phyloP scores from a whole-genome alignment of 805 yeast genomes.

The Ogataea populi-albae region DNA sequence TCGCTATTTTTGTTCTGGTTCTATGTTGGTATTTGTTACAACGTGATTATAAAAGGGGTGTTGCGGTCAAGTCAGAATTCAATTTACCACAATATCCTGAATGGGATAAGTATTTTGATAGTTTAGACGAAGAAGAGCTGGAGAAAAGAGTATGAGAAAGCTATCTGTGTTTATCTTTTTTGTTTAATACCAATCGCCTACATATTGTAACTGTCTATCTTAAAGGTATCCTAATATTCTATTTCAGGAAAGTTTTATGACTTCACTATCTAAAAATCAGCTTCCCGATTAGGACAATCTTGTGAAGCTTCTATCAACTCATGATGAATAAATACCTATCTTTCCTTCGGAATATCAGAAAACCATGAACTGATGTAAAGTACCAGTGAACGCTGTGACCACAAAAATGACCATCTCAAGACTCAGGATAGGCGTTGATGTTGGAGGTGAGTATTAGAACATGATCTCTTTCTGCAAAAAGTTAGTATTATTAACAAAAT shows the following conservation, averaged over 20 bases:
- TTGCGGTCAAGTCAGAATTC: conserved; percentile 5
- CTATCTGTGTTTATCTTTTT: no score
- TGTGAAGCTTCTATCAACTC: no score
- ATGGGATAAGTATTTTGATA: conserved; percentile 6
- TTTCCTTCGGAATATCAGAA: no score
- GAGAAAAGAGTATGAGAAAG: background rate
- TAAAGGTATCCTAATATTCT: no score
- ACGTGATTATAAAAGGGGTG: conserved; percentile 6
- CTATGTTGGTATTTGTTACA: conserved; percentile 8
- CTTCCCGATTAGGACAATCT: conserved; percentile 6
- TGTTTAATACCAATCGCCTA: no score
- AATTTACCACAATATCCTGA: conserved; percentile 9
- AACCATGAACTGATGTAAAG: no score
- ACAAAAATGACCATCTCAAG: conserved; percentile 6
- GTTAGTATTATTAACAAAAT: no score
- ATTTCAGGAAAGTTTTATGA: no score
- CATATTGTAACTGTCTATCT: no score
- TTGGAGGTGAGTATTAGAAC: conserved; percentile 7
- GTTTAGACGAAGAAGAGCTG: conserved; percentile 1
- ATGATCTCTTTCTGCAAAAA: no score
- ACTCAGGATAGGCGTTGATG: conserved; percentile 11
- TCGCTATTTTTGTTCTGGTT: conserved; percentile 6
- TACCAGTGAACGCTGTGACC: no score
- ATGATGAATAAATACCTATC: no score
- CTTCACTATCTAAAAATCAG: background rate